Conservation (phyloP, 2,329 filamentous ascomycete species). For the Botrytis sinoallii region DNA sequence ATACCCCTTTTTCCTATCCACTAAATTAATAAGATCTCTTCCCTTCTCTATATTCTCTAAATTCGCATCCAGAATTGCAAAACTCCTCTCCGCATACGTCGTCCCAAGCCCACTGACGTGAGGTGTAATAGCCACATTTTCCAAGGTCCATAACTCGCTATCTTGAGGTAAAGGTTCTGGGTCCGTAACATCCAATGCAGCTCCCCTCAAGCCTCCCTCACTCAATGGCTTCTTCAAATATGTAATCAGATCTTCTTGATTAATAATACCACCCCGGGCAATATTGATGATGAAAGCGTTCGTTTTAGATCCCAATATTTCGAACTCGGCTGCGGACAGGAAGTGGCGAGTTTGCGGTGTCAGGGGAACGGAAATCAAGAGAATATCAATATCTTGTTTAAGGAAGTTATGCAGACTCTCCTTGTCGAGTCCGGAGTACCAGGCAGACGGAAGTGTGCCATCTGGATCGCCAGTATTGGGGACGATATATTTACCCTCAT, state of each 20-base stretch:
- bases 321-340: conserved; percentile 43
- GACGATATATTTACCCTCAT: conserved; percentile 57
- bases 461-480: conserved; percentile 52
- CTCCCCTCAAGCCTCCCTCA: conserved; percentile 53
- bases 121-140: conserved; percentile 62
- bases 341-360: conserved; percentile 39
- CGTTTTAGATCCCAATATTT: conserved; percentile 36
- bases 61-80: conserved; percentile 58
- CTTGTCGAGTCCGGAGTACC: conserved; percentile 40
- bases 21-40: conserved; percentile 57
- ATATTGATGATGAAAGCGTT: conserved; percentile 62
- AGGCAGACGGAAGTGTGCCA: conserved; percentile 38
- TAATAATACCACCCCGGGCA: conserved; percentile 58
- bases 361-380: conserved; percentile 41
- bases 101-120: conserved; percentile 57
- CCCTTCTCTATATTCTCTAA: conserved; percentile 51
- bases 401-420: conserved; percentile 38
- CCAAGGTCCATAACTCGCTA: conserved; percentile 59
- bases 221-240: conserved; percentile 43
- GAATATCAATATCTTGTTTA: conserved; percentile 39
- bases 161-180: conserved; percentile 62
- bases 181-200: conserved; percentile 65
- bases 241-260: conserved; percentile 56
- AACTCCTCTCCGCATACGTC: conserved; percentile 54
- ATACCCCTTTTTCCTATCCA: conserved; percentile 60